Conservation (phyloP, 148 eudicot species). For the Fagopyrum tataricum region DNA sequence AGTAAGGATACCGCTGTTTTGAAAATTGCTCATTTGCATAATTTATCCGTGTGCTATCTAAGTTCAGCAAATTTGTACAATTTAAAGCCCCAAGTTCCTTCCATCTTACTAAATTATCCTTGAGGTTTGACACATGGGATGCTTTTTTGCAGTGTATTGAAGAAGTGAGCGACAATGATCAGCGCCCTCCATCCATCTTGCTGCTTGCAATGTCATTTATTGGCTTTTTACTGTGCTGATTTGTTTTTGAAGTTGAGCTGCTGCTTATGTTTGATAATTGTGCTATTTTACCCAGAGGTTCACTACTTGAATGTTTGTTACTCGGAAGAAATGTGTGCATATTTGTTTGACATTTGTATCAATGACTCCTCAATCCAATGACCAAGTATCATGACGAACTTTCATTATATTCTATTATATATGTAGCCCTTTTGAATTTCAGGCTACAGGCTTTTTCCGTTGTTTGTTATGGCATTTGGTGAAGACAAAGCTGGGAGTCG, state of each 20-base stretch:
- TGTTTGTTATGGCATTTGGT: neutral
- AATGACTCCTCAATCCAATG: neutral
- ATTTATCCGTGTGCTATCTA: neutral
- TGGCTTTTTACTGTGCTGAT: neutral
- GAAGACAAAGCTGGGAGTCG: no score
- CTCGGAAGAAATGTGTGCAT: constrained; percentile 1
- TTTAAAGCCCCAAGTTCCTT: neutral
- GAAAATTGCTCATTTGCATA: constrained; percentile 5
- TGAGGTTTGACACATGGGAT: neutral
- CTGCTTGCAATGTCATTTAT: neutral
- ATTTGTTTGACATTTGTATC: neutral
- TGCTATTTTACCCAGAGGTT: neutral
- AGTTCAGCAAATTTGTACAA: neutral
- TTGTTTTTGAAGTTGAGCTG: constrained; percentile 1
- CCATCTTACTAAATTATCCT: neutral
- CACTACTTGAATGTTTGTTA: neutral
- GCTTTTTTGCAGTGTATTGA: constrained; percentile 50
- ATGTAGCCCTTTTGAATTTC: neutral
- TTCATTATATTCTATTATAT: neutral
- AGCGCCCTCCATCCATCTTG: neutral
- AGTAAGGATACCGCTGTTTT: constrained; percentile 43
- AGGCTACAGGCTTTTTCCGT: neutral
- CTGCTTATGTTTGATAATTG: neutral
- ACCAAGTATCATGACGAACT: neutral
- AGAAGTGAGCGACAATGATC: constrained; percentile 27